These are phyloP conservation scores for Boletellus sp. DNA, from an alignment of 768 basidiomycete genomes.

Conservation along the genomic window DNA sequence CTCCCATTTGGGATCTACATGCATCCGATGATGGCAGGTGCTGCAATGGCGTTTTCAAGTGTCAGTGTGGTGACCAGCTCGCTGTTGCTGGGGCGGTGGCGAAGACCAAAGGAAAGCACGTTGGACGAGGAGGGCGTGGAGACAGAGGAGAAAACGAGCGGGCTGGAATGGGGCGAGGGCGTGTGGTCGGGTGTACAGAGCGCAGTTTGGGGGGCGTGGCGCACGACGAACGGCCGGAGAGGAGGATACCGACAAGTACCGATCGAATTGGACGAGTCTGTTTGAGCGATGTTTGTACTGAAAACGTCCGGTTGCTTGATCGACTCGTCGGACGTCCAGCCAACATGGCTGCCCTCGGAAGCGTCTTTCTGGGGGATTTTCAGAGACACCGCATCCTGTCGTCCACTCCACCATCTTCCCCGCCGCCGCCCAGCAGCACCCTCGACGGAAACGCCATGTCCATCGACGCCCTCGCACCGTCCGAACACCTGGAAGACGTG, in stretches of 20 bases:
- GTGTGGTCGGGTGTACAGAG: constrained; percentile 38
- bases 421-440: constrained; percentile 31
- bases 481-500: constrained; percentile 15
- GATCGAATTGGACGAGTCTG: constrained; percentile 53
- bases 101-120: constrained; percentile 61
- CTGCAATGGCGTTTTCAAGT: constrained; percentile 96
- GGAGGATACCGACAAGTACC: constrained; percentile 69
- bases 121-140: constrained; percentile 56
- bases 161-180: constrained; percentile 3
- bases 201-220: constrained; percentile 48
- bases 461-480: constrained; percentile 12
- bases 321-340: background rate
- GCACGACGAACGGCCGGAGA: constrained; percentile 39
- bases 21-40: constrained; percentile 98
- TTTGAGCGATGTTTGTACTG: constrained; percentile 7
- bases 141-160: constrained; percentile 29
- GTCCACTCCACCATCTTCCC: constrained; percentile 50
- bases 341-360: constrained; percentile 60
- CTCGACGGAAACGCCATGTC: constrained; percentile 10
- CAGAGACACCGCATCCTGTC: constrained; percentile 62
- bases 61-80: constrained; percentile 94
- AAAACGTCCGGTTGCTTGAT: background rate
- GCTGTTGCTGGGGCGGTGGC: constrained; percentile 83
- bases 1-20: constrained; percentile 89
- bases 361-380: constrained; percentile 78